A percentile compares a stretch with the other conserved stretches of the same genome.
Evolutionary conservation across 805 yeast genomes (phyloP).

Genomic region (Starmerella etchellsii): DNA sequence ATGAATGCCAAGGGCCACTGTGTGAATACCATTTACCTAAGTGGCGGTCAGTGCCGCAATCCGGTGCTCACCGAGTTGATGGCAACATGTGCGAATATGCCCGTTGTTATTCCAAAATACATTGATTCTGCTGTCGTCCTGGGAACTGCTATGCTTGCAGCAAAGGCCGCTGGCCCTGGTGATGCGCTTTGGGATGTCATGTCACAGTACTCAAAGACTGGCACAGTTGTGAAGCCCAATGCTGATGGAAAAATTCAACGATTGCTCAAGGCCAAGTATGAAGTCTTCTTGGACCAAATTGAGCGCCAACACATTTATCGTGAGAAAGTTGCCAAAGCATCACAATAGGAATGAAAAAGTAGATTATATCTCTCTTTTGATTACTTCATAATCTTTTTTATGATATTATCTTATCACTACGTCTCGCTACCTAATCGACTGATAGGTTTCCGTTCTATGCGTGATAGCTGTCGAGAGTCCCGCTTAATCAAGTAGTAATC

Average conservation of each 20-base stretch:
- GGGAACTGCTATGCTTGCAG: conserved; percentile 91
- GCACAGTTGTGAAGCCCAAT: conserved; percentile 66
- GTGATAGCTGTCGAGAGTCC: conserved; percentile 68
- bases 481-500: conserved; percentile 73
- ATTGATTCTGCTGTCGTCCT: conserved; percentile 95
- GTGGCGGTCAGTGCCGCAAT: conserved; percentile 96
- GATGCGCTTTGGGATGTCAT: conserved; percentile 65
- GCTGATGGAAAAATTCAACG: conserved; percentile 37
- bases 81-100: conserved; percentile 86
- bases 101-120: conserved; percentile 83
- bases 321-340: conserved; percentile 41
- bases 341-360: not conserved
- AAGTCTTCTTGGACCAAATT: conserved; percentile 79
- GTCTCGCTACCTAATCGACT: conserved; percentile 3
- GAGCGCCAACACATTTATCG: conserved; percentile 69
- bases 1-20: conserved; percentile 72
- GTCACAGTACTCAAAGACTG: conserved; percentile 73
- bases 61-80: conserved; percentile 75
- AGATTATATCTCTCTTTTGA: too few relatives aligned
- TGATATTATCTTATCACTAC: not conserved
- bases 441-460: conserved; percentile 42
- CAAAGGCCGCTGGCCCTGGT: conserved; percentile 62
- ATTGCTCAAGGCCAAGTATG: conserved; percentile 66
- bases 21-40: conserved; percentile 66
- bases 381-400: not conserved